Percentiles rank a stretch among this genome's conserved stretches.
These are phyloP conservation scores for Phytopythium delawarense DNA, from an alignment of 352 stramenopile genomes.

Conservation along the genomic window DNA sequence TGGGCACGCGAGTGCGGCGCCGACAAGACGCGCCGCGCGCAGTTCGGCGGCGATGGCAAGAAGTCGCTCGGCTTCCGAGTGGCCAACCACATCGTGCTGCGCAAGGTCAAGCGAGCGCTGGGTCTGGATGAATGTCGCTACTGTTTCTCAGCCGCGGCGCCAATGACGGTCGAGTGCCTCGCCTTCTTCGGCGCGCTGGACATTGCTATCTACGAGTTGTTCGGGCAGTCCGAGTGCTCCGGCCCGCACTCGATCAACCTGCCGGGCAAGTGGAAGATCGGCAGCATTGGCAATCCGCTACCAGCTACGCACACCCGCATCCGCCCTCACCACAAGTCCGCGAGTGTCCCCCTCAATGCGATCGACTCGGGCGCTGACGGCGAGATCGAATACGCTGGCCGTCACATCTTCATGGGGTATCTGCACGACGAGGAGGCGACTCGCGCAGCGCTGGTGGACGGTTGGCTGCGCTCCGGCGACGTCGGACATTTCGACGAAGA, in stretches of 20 bases:
- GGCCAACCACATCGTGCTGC: slow-evolving; percentile 79
- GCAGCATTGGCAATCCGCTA: slow-evolving; percentile 66
- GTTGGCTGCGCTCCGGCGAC: slow-evolving; percentile 91
- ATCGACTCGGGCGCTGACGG: slow-evolving; percentile 17
- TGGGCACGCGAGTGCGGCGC: slow-evolving; percentile 79
- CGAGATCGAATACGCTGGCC: slow-evolving; percentile 64
- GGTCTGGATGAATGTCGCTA: slow-evolving; percentile 77
- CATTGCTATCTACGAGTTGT: slow-evolving; percentile 91
- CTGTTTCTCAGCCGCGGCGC: slow-evolving; percentile 84
- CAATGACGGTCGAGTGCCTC: slow-evolving; percentile 46
- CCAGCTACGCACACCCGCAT: slow-evolving; percentile 46
- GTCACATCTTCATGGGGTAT: slow-evolving; percentile 77
- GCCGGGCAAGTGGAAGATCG: slow-evolving; percentile 82
- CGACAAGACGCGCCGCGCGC: slow-evolving; percentile 48
- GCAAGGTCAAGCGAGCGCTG: slow-evolving; percentile 74
- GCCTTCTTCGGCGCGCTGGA: slow-evolving; percentile 92
- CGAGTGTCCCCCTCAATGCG: background rate
- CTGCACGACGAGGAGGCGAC: slow-evolving; percentile 54
- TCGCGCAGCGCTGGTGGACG: slow-evolving; percentile 60
- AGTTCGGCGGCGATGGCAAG: slow-evolving; percentile 59
- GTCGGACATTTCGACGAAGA: slow-evolving; percentile 77
- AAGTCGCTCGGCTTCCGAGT: slow-evolving; percentile 69
- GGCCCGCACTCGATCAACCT: slow-evolving; percentile 76
- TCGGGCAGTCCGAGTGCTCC: slow-evolving; percentile 90
- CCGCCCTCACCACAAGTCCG: slow-evolving; percentile 13